Evolutionary conservation across 1,139 yeast species (phyloP).

Genomic region (Suhomyces bribrorum): DNA sequence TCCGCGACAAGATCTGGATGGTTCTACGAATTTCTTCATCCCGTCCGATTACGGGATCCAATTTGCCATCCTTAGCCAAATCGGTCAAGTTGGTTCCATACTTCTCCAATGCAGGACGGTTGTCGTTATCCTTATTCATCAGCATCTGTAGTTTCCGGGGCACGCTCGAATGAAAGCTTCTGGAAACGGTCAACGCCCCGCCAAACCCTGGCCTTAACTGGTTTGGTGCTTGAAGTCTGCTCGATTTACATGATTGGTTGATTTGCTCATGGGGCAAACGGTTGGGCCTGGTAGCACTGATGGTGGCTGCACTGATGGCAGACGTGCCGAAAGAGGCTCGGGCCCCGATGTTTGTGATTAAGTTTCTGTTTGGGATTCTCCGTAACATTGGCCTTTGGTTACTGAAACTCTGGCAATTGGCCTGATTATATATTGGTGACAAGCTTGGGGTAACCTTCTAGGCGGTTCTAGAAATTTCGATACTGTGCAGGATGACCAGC

Average conservation of each 20-base stretch:
- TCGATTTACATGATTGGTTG: no score
- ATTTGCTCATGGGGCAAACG: no score
- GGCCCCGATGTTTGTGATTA: background rate
- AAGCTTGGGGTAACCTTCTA: conserved; percentile 1
- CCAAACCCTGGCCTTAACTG: background rate
- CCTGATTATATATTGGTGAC: background rate
- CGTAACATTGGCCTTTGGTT: background rate
- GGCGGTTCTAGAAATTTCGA: conserved; percentile 10
- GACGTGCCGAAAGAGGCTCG: background rate
- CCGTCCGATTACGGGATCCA: conserved; percentile 96
- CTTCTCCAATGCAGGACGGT: conserved; percentile 78
- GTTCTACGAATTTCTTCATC: conserved; percentile 94
- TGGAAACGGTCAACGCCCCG: background rate
- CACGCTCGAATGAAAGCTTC: conserved; percentile 21
- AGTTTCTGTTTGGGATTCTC: background rate
- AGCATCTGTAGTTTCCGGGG: conserved; percentile 36
- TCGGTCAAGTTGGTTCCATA: conserved; percentile 87
- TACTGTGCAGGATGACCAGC: conserved; percentile 9
- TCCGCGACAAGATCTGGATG: conserved; percentile 83
- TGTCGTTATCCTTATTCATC: conserved; percentile 51
- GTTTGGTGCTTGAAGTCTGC: background rate
- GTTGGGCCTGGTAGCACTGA: no score
- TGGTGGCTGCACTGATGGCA: background rate
- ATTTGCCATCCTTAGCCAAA: conserved; percentile 83
- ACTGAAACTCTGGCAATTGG: background rate